Base-by-base conservation (phyloP, 2,329 filamentous ascomycete genomes). In the Exutisphaerella laricina region DNA sequence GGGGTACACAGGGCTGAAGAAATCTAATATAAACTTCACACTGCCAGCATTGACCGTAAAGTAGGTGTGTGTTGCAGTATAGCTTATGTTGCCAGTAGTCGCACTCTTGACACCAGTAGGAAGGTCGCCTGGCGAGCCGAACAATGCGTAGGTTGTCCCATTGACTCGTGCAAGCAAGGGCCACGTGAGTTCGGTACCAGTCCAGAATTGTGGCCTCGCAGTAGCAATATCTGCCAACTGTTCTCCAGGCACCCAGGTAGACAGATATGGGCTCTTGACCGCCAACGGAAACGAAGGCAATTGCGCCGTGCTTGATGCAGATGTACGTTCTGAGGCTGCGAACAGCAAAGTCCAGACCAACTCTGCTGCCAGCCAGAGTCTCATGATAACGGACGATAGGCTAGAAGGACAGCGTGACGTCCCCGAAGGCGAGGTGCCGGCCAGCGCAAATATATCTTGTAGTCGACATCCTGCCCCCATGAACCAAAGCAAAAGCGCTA, bases 1-100 rank as follows among this genome's bases (percentile, higher is more conserved):
- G 6, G 55, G 55, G 23, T 53, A 44, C 3, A 66, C 58, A 1
- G 64, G 64, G 2, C 59, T 63, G 47, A 65, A 63, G 48, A 65
- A 66, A 46, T 63, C 62, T 28, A 66, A 51, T 0, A 46, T 54
- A 29, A 65, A 54, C 2, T 46, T 51, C 3, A 54, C 53, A 10
- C 41, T 18, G 5, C 55, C 59, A 4, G 59, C 60, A 32, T 41
- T 43, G 5, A 64, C 33, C 10, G 47, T 48, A 37, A 64, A 56
- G 10, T 57, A 48, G 1, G 61, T 63, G 37, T 62, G 56, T 2
- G 63, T 58, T 4, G 61, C 56, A 1, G 58, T 63, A 41, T 61
- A 65, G 31, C 42, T 51, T n/a, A 57, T 55, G 6, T 37, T 45
- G 0, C 41, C 47, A 6, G 58, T 56, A 2, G 32, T 54, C 2